Conservation (phyloP, 768 basidiomycete species). For the Boletus patriciae region DNA sequence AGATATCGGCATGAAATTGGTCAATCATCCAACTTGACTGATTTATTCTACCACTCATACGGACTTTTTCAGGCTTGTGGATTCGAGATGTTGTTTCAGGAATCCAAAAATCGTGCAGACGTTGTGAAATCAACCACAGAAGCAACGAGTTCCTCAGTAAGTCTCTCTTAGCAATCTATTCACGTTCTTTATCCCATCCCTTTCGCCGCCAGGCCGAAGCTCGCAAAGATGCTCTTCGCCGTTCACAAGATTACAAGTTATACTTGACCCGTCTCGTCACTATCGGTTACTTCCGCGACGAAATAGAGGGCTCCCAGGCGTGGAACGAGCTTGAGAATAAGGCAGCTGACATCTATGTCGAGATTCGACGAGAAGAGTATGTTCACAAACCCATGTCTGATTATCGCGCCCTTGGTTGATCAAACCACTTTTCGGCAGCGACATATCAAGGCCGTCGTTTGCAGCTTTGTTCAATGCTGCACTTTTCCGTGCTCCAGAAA, state of each 20-base stretch:
- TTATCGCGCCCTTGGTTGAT: slow-evolving; percentile 2
- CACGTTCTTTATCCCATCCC: neutral
- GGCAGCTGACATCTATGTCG: slow-evolving; percentile 66
- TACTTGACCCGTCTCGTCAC: slow-evolving; percentile 68
- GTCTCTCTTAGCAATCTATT: slow-evolving; percentile 16
- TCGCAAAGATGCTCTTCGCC: slow-evolving; percentile 63
- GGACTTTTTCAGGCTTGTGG: slow-evolving; percentile 73
- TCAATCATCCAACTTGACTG: slow-evolving; percentile 33
- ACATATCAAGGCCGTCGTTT: slow-evolving; percentile 71
- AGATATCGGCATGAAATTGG: slow-evolving; percentile 93
- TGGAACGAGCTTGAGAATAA: slow-evolving; percentile 76
- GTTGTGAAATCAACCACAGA: slow-evolving; percentile 37
- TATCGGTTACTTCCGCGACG: slow-evolving; percentile 74
- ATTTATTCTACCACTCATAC: neutral
- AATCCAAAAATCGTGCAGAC: slow-evolving; percentile 62
- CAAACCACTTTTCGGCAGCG: slow-evolving; percentile 34
- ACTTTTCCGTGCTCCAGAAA: slow-evolving; percentile 43
- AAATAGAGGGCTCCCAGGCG: slow-evolving; percentile 70
- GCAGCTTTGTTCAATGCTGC: slow-evolving; percentile 69
- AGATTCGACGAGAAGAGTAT: slow-evolving; percentile 65
- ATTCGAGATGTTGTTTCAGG: slow-evolving; percentile 95
- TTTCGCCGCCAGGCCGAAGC: slow-evolving; percentile 51
- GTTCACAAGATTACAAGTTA: slow-evolving; percentile 63
- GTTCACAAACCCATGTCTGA: slow-evolving; percentile 27
- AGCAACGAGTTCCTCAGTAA: slow-evolving; percentile 48